Evolutionary conservation across 1,139 yeast species (phyloP), one percentile per base, ranked within the genome.

Genomic region (Meyerozyma athensensis): DNA sequence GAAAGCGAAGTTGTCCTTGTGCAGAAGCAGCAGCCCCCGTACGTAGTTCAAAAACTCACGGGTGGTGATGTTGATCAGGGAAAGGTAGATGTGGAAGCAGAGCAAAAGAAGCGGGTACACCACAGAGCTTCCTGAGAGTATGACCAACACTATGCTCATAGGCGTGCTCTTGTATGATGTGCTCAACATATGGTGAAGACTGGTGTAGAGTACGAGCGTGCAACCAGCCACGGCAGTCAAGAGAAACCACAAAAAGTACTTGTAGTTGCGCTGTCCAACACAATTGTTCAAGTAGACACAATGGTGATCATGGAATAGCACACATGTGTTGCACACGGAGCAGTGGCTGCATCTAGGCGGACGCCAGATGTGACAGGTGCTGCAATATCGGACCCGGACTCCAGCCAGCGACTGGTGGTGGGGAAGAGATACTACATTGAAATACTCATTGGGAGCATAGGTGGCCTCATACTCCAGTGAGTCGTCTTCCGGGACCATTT

Each of bases 41-140:
- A 61, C 55, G 54, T 68, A 46, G 54, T 67, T 70, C 36, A 83
- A 59, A 47, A 72, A 82, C 46, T 83, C 92, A 45, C 89, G 64
- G 4, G 95, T 84, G 13, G 90, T 80, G 46, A 82, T 68, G 41
- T 81, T 81, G n/a, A 74, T 68, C 0, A 74, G 52, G 0, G 79
- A 72, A 35, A 84, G 57, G 38, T 63, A 71, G 1, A 76, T 30
- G 50, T 86, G 95, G 45, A 73, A 73, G 0, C 58, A 36, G 12
- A 81, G 51, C 13, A 86, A 56, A 26, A 78, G 46, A 1, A 67
- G 38, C 2, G 94, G 90, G 49, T 83, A 84, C 5, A 69, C 42
- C 7, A 74, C 30, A 1, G 66, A 62, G 2, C 79, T 22, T 2
- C 65, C 52, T 0, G 73, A 65, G 42, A 70, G 73, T 3, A 82